These are phyloP conservation scores for Globisporangium orthogonon DNA, from an alignment of 352 stramenopile genomes.

Conservation along the genomic window DNA sequence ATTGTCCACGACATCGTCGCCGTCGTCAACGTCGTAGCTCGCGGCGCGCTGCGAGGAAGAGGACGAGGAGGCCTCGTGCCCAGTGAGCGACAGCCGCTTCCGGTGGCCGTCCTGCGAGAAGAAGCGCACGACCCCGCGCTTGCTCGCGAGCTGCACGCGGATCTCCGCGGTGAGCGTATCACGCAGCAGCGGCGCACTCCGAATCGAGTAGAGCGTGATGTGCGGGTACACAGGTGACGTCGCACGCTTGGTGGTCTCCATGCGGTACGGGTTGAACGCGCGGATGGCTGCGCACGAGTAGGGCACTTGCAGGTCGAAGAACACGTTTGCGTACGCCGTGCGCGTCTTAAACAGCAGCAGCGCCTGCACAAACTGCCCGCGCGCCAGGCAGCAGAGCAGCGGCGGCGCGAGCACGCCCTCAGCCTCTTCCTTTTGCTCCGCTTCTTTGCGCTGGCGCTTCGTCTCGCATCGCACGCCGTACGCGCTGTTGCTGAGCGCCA, in stretches of 20 bases:
- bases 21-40: slow-evolving; percentile 5
- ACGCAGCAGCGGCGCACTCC: slow-evolving; percentile 41
- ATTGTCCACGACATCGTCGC: neutral
- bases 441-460: slow-evolving; percentile 5
- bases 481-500: slow-evolving; percentile 45
- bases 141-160: slow-evolving; percentile 31
- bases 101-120: slow-evolving; percentile 11
- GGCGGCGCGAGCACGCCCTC: slow-evolving; percentile 13
- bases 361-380: slow-evolving; percentile 70
- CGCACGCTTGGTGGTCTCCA: slow-evolving; percentile 27
- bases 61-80: neutral
- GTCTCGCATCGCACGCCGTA: slow-evolving; percentile 38
- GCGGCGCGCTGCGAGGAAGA: neutral
- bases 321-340: slow-evolving; percentile 72
- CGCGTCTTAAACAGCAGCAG: slow-evolving; percentile 61
- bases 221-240: slow-evolving; percentile 70
- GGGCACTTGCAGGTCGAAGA: slow-evolving; percentile 77
- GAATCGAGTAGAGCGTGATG: slow-evolving; percentile 51
- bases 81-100: slow-evolving; percentile 11
- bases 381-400: slow-evolving; percentile 57
- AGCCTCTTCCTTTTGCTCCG: neutral
- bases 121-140: slow-evolving; percentile 26
- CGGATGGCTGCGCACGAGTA: slow-evolving; percentile 70
- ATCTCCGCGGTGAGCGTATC: slow-evolving; percentile 30
- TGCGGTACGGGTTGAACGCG: slow-evolving; percentile 77